Conservation (phyloP, 768 basidiomycete genomes). For the Multifurca ochricompacta region DNA sequence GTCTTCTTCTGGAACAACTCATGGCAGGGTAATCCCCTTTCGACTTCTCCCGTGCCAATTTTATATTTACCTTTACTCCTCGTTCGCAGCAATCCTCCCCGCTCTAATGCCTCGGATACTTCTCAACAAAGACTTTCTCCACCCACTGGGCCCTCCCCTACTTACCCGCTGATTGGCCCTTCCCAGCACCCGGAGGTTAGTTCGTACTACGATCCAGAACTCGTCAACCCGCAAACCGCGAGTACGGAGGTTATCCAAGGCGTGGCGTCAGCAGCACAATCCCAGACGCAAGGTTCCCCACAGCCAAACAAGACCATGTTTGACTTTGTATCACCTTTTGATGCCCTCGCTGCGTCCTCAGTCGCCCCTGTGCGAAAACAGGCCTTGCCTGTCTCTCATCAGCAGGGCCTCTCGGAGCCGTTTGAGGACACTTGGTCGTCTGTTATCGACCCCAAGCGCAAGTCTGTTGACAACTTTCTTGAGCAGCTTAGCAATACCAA, state of each 20-base stretch:
- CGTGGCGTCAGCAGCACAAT: slow-evolving; percentile 5
- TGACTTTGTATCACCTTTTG: slow-evolving; percentile 79
- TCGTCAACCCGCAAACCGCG: slow-evolving; percentile 19
- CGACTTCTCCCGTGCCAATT: background rate
- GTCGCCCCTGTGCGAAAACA: slow-evolving; percentile 53
- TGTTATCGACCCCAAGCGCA: slow-evolving; percentile 55
- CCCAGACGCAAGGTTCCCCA: slow-evolving; percentile 44
- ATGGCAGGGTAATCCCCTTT: slow-evolving; percentile 57
- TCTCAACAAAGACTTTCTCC: slow-evolving; percentile 14
- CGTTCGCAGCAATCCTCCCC: slow-evolving; percentile 12
- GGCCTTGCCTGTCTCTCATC: slow-evolving; percentile 37
- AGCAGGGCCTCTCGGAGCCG: slow-evolving; percentile 36
- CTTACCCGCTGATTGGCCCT: slow-evolving; percentile 8
- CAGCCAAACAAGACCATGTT: slow-evolving; percentile 78
- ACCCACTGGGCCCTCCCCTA: slow-evolving; percentile 11
- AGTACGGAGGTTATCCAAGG: slow-evolving; percentile 18
- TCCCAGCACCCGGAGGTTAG: slow-evolving; percentile 13
- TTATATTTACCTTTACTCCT: background rate
- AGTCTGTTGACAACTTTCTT: slow-evolving; percentile 76
- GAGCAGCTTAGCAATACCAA: slow-evolving; percentile 57
- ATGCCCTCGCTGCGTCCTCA: slow-evolving; percentile 56
- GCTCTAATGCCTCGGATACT: slow-evolving; percentile 10
- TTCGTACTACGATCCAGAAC: slow-evolving; percentile 22
- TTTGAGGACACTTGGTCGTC: slow-evolving; percentile 54
- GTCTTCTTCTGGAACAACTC: slow-evolving; percentile 69